phyloP scores from a whole-genome alignment of 345 rosid species.

The Citrus medica region DNA sequence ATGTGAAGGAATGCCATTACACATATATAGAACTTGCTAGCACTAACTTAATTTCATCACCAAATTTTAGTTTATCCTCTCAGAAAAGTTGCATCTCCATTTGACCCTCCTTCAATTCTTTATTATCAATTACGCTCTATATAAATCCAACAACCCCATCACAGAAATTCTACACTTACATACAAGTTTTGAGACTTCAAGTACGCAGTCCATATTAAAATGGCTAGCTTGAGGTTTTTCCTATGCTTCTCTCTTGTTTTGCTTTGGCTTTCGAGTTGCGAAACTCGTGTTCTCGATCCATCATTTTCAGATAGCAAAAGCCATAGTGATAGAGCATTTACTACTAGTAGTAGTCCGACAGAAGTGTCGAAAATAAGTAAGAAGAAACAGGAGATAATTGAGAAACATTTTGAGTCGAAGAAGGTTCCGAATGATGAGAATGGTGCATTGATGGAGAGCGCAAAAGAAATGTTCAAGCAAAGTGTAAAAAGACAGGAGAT shows the following conservation, averaged over 20 bases:
- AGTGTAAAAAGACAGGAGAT: constrained; percentile 35
- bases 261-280: not conserved
- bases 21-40: not conserved
- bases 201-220: not conserved
- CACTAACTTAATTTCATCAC: not conserved
- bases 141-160: not conserved
- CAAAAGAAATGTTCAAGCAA: constrained; percentile 37
- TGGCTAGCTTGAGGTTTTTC: constrained; percentile 6
- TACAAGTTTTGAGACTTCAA: not conserved
- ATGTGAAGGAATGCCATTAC: not conserved
- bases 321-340: not conserved
- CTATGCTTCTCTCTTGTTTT: not conserved
- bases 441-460: constrained; percentile 38
- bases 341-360: not conserved
- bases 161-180: not conserved
- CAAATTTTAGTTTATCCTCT: not conserved
- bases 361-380: constrained; percentile 3
- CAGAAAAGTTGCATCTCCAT: not conserved
- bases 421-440: not conserved
- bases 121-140: not conserved
- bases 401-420: constrained; percentile 11
- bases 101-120: not conserved
- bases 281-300: not conserved
- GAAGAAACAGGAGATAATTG: constrained; percentile 13
- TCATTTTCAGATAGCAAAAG: not conserved